phyloP scores from a whole-genome alignment of 352 stramenopile genomes.

The Phytophthora citrophthora region DNA sequence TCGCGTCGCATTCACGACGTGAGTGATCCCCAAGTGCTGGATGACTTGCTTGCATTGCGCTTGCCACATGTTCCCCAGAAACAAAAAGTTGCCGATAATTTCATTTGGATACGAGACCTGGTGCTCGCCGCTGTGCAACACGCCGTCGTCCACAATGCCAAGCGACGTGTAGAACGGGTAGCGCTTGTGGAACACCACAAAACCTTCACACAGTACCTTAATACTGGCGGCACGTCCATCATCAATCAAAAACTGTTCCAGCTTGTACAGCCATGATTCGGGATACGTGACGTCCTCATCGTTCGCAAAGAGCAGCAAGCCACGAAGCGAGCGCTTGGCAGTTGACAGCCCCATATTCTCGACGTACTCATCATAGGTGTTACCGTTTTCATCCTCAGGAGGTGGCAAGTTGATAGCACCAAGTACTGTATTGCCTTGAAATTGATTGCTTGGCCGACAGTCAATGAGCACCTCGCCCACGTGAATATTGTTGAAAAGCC shows the following conservation, averaged over 20 bases:
- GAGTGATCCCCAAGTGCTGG: slow-evolving; percentile 68
- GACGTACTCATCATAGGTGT: slow-evolving; percentile 19
- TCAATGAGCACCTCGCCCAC: slow-evolving; percentile 72
- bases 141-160: slow-evolving; percentile 21
- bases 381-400: slow-evolving; percentile 30
- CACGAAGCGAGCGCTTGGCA: slow-evolving; percentile 48
- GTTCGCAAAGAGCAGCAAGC: slow-evolving; percentile 63
- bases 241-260: slow-evolving; percentile 52
- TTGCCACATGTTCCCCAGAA: slow-evolving; percentile 82
- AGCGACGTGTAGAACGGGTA: slow-evolving; percentile 77
- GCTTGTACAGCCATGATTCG: slow-evolving; percentile 40
- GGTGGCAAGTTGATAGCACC: slow-evolving; percentile 60
- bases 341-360: slow-evolving; percentile 33
- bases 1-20: slow-evolving; percentile 70
- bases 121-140: slow-evolving; percentile 37
- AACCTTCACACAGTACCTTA: slow-evolving; percentile 48
- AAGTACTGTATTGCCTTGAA: slow-evolving; percentile 51
- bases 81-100: slow-evolving; percentile 67
- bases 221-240: slow-evolving; percentile 56
- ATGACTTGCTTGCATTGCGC: slow-evolving; percentile 60
- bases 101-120: slow-evolving; percentile 79
- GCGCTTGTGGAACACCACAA: slow-evolving; percentile 43
- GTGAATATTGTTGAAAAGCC: slow-evolving; percentile 82
- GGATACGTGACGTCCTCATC: slow-evolving; percentile 26
- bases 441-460: slow-evolving; percentile 38